Evolutionary conservation across 805 yeast species (phyloP).

Genomic region (Metschnikowia amazonensis): DNA sequence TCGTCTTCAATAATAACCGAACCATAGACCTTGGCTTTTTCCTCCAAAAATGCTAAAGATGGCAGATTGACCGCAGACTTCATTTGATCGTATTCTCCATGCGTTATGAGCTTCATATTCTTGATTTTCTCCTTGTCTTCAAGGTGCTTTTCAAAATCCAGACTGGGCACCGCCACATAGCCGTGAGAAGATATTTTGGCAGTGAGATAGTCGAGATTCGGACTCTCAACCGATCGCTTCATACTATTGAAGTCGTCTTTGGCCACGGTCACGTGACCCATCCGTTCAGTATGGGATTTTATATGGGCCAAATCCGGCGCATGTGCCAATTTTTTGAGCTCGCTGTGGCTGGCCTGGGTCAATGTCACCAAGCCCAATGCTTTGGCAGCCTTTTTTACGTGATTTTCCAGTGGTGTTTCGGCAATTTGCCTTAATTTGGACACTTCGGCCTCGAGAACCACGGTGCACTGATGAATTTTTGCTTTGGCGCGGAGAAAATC

Average conservation of each 20-base stretch:
- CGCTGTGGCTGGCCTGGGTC: conserved; percentile 3
- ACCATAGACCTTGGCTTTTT: conserved; percentile 15
- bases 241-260: conserved; percentile 15
- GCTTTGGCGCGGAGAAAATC: conserved; percentile 10
- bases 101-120: conserved; percentile 20
- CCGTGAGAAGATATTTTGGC: conserved; percentile 16
- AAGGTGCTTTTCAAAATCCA: conserved; percentile 22
- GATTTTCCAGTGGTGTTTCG: conserved; percentile 9
- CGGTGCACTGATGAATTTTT: conserved; percentile 5
- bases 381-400: conserved; percentile 11
- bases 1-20: conserved; percentile 12
- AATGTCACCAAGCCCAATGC: conserved; percentile 7
- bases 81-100: conserved; percentile 19
- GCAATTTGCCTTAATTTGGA: conserved; percentile 11
- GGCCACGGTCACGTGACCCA: conserved; percentile 19
- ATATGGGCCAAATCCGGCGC: conserved; percentile 27
- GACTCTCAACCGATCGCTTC: conserved; percentile 19
- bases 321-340: conserved; percentile 12
- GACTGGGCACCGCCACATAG: conserved; percentile 19
- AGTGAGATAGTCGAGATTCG: conserved; percentile 17
- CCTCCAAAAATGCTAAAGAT: conserved; percentile 15
- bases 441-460: conserved; percentile 9
- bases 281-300: conserved; percentile 18
- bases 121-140: conserved; percentile 28
- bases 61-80: conserved; percentile 8